Conservation (phyloP, 192 early-diverging fungal genomes). For the Backusella morwellensis region DNA sequence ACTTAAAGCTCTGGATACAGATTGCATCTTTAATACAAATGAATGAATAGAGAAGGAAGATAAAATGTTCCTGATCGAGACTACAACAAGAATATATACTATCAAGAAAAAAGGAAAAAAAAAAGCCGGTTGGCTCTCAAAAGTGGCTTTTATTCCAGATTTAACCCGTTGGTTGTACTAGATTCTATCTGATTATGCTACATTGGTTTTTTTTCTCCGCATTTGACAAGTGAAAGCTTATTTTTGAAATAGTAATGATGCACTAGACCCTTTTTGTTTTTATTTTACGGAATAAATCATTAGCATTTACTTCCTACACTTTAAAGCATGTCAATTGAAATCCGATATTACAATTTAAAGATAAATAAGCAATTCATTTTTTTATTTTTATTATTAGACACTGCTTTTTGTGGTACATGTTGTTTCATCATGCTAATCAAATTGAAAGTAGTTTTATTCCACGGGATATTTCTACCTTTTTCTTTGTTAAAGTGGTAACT, state of each 20-base stretch:
- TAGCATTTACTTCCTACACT: too few relatives aligned
- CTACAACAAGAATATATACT: background rate
- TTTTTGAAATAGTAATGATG: background rate
- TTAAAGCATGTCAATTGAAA: background rate
- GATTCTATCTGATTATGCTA: background rate
- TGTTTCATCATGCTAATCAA: too few relatives aligned
- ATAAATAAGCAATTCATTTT: too few relatives aligned
- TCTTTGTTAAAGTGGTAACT: too few relatives aligned
- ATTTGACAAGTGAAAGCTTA: background rate
- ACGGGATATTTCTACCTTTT: too few relatives aligned
- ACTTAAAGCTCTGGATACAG: constrained; percentile 7
- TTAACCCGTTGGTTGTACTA: background rate
- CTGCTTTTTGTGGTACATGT: too few relatives aligned
- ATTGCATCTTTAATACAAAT: constrained; percentile 4
- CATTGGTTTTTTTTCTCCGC: background rate
- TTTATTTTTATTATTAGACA: too few relatives aligned
- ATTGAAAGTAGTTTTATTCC: too few relatives aligned
- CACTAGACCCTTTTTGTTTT: too few relatives aligned
- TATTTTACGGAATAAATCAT: too few relatives aligned
- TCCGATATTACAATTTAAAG: too few relatives aligned
- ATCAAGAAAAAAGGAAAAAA: background rate
- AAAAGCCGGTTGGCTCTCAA: background rate
- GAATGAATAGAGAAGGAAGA: background rate
- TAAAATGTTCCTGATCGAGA: background rate
- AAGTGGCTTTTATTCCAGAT: constrained; percentile 4